Evolutionary conservation across 495 filamentous ascomycete species (phyloP).

Genomic region (Niebla homalea): DNA sequence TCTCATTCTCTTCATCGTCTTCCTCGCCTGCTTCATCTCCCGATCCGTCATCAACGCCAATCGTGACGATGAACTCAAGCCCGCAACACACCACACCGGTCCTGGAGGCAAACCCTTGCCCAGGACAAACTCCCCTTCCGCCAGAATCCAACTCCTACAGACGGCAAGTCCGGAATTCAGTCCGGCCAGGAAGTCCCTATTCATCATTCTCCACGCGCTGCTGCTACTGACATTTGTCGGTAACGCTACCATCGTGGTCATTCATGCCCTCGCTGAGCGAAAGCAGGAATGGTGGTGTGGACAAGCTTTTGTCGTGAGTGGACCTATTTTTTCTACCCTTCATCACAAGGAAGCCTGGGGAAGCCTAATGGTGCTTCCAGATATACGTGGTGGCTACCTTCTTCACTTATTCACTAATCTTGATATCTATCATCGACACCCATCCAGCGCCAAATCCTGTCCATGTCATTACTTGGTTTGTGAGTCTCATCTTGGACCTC

Average conservation of each 20-base stretch:
- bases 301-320: conserved; percentile 66
- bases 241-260: conserved; percentile 59
- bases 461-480: conserved; percentile 61
- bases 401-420: conserved; percentile 56
- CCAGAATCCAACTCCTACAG: conserved; percentile 18
- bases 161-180: conserved; percentile 36
- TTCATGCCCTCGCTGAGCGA: conserved; percentile 54
- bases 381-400: conserved; percentile 71
- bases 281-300: conserved; percentile 83
- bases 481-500: conserved; percentile 54
- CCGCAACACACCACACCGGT: conserved; percentile 31
- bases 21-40: conserved; percentile 48
- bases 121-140: conserved; percentile 22
- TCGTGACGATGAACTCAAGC: conserved; percentile 23
- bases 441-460: conserved; percentile 57
- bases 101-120: conserved; percentile 77
- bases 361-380: conserved; percentile 28
- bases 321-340: neutral
- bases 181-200: conserved; percentile 46
- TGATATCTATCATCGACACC: conserved; percentile 71
- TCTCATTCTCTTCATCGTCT: conserved; percentile 53
- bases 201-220: conserved; percentile 57
- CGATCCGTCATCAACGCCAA: conserved; percentile 41
- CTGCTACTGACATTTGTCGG: conserved; percentile 59
- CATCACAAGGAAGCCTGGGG: neutral